These are phyloP conservation scores for Aspergillus nomiae DNA, from an alignment of 2,329 filamentous ascomycete genomes.

Conservation along the genomic window DNA sequence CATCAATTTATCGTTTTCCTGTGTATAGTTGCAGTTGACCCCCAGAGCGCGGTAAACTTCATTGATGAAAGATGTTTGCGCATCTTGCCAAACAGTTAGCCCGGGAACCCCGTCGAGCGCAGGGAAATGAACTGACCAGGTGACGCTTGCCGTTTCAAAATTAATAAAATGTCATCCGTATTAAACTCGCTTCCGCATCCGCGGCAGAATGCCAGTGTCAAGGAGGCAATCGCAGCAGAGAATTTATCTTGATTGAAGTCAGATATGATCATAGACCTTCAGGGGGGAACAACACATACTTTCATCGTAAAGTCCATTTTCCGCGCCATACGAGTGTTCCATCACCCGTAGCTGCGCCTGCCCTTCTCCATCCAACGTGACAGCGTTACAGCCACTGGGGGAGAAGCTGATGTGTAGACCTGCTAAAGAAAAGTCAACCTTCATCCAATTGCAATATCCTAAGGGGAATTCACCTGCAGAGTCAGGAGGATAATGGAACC, in stretches of 20 bases:
- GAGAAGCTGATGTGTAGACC: conserved; percentile 45
- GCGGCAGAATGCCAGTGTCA: conserved; percentile 57
- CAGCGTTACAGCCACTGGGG: conserved; percentile 46
- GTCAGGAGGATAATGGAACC: conserved; percentile 70
- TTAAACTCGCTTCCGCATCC: conserved; percentile 52
- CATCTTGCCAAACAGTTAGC: conserved; percentile 47
- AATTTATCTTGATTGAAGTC: conserved; percentile 36
- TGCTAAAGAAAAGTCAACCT: conserved; percentile 20
- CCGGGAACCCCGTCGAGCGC: conserved; percentile 29
- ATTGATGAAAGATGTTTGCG: conserved; percentile 63
- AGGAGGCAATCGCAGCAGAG: conserved; percentile 60
- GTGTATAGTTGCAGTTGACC: conserved; percentile 77
- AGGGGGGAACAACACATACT: conserved; percentile 29
- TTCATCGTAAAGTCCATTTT: conserved; percentile 39
- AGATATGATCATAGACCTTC: background rate
- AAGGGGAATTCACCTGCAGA: conserved; percentile 56
- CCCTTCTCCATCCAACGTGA: conserved; percentile 40
- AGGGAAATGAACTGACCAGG: conserved; percentile 39
- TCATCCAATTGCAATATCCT: background rate
- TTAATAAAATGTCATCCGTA: conserved; percentile 71
- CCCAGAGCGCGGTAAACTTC: conserved; percentile 71
- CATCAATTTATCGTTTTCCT: conserved; percentile 74
- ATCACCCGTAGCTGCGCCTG: conserved; percentile 41
- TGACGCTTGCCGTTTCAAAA: conserved; percentile 57
- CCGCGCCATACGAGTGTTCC: conserved; percentile 43